Base-by-base conservation (phyloP, 2,329 filamentous ascomycete genomes). In the Colletotrichum costaricense region DNA sequence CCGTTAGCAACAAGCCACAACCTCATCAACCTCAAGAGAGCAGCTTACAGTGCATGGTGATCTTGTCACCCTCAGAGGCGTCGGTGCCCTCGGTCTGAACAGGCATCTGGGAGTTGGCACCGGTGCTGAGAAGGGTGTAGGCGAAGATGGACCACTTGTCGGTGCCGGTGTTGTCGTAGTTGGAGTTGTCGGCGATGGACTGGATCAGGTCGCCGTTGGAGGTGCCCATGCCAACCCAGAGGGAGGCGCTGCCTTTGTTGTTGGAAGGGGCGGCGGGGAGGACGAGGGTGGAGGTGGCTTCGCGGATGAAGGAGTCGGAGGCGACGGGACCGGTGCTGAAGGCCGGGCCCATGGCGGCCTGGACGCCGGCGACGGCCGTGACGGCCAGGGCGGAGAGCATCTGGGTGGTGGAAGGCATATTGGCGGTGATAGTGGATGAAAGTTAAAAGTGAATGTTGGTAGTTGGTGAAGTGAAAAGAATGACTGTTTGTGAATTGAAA, bases 151-250 rank as follows among this genome's bases (percentile, higher is more conserved):
- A 81, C 85, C 85, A 88, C n/a, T 62, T 63, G 38, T 63, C 16
- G 26, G 69, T 63, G 35, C 60, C 42, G 30, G 19, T 57, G 76
- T 84, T 82, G 35, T 86, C 84, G 65, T 62, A 72, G 63, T 72
- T 63, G 30, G 12, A 58, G 77, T 83, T 82, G 42, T 86, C 84
- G 65, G 83, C 81, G 33, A 87, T 85, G 4, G 84, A 85, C 79
- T 87, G 85, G 70, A 87, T 84, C 77, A 87, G 75, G 69, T 87
- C 82, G 28, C 83, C 84, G n/a, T 82, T 82, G 4, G 82, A 84
- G 5, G 84, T 87, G 4, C 85, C 85, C 84, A 87, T 86, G 14
- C 86, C 86, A 19, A 86, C 83, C 86, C 85, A 87, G 22, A 87
- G 69, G 79, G 84, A 84, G 24, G 82, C 75, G 67, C 82, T 80